Conservation (phyloP, 2,329 filamentous ascomycete genomes). For the Ceratocystis smalleyi region DNA sequence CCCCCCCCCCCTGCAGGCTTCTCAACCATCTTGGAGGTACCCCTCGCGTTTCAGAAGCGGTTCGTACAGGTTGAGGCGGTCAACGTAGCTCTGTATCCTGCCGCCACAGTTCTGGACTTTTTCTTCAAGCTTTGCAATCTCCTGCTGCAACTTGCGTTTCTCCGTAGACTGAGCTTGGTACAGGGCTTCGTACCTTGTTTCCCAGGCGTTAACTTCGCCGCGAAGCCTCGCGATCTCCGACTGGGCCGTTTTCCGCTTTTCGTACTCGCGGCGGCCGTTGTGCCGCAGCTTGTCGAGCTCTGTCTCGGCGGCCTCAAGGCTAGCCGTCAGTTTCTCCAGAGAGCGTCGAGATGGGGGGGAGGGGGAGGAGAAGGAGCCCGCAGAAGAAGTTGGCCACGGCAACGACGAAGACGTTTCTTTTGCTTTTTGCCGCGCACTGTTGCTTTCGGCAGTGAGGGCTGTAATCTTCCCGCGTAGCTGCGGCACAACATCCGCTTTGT, state of each 20-base stretch:
- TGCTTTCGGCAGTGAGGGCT: background rate
- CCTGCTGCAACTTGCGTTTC: constrained; percentile 13
- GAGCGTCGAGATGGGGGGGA: background rate
- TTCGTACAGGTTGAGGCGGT: constrained; percentile 19
- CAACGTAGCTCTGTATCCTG: constrained; percentile 16
- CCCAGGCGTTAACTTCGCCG: constrained; percentile 3
- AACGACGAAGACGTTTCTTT: background rate
- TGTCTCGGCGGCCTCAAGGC: background rate
- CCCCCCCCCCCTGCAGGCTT: background rate
- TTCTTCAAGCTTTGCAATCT: constrained; percentile 11
- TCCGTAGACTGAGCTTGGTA: constrained; percentile 12
- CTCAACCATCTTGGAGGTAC: constrained; percentile 8
- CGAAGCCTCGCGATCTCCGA: background rate
- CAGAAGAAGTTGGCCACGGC: background rate
- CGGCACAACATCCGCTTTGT: background rate
- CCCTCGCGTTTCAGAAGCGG: constrained; percentile 20
- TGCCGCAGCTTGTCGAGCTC: background rate
- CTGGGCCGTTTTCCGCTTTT: background rate
- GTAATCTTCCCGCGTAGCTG: background rate
- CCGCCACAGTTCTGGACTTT: constrained; percentile 16
- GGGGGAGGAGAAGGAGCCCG: background rate
- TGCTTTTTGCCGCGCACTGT: background rate
- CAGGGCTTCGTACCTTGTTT: constrained; percentile 18
- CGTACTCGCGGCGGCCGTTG: background rate
- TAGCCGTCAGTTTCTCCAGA: background rate